phyloP scores from a whole-genome alignment of 352 stramenopile genomes.

The Phytophthora colocasiae region DNA sequence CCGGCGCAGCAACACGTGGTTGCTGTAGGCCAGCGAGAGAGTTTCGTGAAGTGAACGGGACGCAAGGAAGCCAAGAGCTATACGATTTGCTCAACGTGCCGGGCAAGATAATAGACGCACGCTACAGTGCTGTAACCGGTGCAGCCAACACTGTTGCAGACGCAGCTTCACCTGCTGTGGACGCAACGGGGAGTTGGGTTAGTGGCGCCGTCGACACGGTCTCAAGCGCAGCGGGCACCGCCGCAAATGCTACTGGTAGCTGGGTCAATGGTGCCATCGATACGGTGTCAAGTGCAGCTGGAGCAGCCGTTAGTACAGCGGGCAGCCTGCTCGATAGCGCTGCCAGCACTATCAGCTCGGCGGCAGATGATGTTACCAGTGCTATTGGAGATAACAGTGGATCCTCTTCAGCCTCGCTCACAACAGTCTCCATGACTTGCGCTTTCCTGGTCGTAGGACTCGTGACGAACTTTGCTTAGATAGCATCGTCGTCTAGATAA shows the following conservation, averaged over 20 bases:
- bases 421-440: slow-evolving; percentile 18
- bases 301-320: not conserved
- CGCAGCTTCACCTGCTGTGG: slow-evolving; percentile 16
- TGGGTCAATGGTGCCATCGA: slow-evolving; percentile 24
- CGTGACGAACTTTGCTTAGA: slow-evolving; percentile 32
- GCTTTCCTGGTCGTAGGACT: slow-evolving; percentile 11
- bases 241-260: slow-evolving; percentile 25
- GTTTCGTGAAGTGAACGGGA: too few species aligned
- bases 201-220: slow-evolving; percentile 20
- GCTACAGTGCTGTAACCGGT: too few species aligned
- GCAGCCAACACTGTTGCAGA: slow-evolving; percentile 12
- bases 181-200: slow-evolving; percentile 26
- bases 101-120: too few species aligned
- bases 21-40: too few species aligned
- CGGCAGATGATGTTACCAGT: slow-evolving; percentile 23
- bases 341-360: slow-evolving; percentile 12
- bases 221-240: slow-evolving; percentile 14
- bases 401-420: slow-evolving; percentile 17
- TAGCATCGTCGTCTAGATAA: not conserved
- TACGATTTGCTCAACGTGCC: too few species aligned
- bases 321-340: slow-evolving; percentile 24
- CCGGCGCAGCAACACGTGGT: too few species aligned
- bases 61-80: too few species aligned
- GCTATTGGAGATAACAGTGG: slow-evolving; percentile 13
- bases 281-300: slow-evolving; percentile 21